Base-by-base conservation (phyloP, 441 rosid species). In the Adansonia madagascariensis region DNA sequence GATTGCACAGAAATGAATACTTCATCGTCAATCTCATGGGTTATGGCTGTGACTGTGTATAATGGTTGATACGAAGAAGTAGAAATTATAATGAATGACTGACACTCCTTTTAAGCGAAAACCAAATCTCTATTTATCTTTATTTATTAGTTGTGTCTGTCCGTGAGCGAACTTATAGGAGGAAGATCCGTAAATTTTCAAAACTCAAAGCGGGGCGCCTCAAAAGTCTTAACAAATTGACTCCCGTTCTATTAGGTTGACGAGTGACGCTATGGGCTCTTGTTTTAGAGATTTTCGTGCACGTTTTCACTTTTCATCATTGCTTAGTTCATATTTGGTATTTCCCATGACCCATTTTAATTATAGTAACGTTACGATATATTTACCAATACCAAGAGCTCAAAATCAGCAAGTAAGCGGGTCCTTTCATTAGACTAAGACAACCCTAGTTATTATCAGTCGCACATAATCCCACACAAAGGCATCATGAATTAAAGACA, bases 1-100 rank as follows among this genome's bases (percentile, higher is more conserved):
- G 74, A 27, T 70, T 79, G 65, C 92, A 87, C 87, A 22, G 1
- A 73, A 59, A 44, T 0, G 15, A 49, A 24, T 2, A 44, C 5
- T 35, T 27, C 31, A 55, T 27, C 35, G 35, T 27, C 35, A 27
- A 27, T 27, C 35, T 27, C 35, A 27, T 27, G 35, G 35, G 35
- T 27, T 27, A 27, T 27, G 35, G 35, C 35, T 27, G 35, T 27
- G 35, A 27, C 35, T 27, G 35, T 31, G 63, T 70, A 15, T 3
- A 8, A 14, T 22, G 39, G 20, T 35, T 63, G 8, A 7, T 12
- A 14, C 15, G 60, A 70, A 50, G 60, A 50, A 52, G 74, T 53
- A 27, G 74, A 71, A 61, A 11, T 71, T 52, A 27, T 71, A 71
- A 46, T 71, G 61, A 71, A 71, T 31, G 9, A 71, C 4, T n/a